phyloP scores from a whole-genome alignment of 176 grass and related monocot species.

The Bolboschoenus planiculmis region DNA sequence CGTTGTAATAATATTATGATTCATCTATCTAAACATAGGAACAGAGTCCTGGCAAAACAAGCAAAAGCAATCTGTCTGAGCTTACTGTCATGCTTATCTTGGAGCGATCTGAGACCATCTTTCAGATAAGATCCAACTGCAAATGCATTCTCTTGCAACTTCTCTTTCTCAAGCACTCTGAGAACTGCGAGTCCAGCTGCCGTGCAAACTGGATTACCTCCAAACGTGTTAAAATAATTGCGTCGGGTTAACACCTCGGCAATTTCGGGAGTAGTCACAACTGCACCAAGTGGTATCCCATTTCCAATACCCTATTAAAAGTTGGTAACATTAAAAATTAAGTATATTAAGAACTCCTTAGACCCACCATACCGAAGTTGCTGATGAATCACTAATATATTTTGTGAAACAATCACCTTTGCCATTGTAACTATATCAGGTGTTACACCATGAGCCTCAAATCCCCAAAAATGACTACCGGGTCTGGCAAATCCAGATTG shows the following conservation, averaged over 20 bases:
- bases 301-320: constrained; percentile 83
- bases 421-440: constrained; percentile 99
- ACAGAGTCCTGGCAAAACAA: background rate
- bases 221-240: constrained; percentile 94
- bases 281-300: constrained; percentile 86
- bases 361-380: background rate
- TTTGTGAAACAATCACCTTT: constrained; percentile 37
- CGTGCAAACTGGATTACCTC: constrained; percentile 75
- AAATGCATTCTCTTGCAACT: constrained; percentile 77
- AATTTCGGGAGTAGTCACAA: constrained; percentile 84
- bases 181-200: constrained; percentile 80
- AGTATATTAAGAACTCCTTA: background rate
- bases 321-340: background rate
- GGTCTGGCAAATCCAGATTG: constrained; percentile 77
- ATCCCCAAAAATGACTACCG: constrained; percentile 95
- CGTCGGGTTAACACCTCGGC: constrained; percentile 71
- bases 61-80: background rate
- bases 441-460: constrained; percentile 67
- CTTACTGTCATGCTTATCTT: constrained; percentile 79
- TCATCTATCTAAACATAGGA: background rate
- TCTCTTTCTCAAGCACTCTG: constrained; percentile 67
- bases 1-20: background rate
- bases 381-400: background rate
- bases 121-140: constrained; percentile 72
- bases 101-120: constrained; percentile 51